These are phyloP conservation scores for Cornus controversa DNA, from an alignment of 148 eudicot species.

Conservation along the genomic window DNA sequence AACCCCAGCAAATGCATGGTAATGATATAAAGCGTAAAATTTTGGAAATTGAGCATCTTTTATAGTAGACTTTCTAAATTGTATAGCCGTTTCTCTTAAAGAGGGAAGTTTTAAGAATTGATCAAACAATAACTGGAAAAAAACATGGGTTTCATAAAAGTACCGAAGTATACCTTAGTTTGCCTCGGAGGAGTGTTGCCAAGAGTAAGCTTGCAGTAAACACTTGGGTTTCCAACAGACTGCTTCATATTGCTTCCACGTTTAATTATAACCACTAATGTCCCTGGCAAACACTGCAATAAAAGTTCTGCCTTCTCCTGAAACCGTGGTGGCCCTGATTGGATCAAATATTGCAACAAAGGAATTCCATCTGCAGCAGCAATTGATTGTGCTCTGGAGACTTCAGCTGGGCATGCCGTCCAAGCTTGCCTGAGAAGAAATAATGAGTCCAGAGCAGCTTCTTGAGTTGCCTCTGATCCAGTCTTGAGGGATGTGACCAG, in stretches of 20 bases:
- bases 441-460: conserved; percentile 92
- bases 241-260: conserved; percentile 96
- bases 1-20: neutral
- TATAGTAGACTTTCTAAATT: neutral
- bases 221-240: conserved; percentile 95
- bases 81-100: neutral
- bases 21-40: neutral
- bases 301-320: conserved; percentile 95
- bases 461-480: conserved; percentile 93
- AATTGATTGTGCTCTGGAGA: conserved; percentile 88
- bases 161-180: conserved; percentile 57
- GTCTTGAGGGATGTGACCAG: conserved; percentile 93
- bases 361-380: conserved; percentile 99
- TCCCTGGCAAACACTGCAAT: conserved; percentile 95
- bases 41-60: neutral
- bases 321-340: conserved; percentile 97
- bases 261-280: conserved; percentile 79
- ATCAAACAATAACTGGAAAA: neutral
- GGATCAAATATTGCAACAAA: conserved; percentile 83
- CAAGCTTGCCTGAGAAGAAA: conserved; percentile 97
- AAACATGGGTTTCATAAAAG: neutral
- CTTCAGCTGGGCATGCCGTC: conserved; percentile 99
- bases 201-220: conserved; percentile 90
- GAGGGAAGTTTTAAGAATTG: neutral
- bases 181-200: conserved; percentile 78